A percentile compares a stretch with the other conserved stretches of the same genome.
Evolutionary conservation across 208 protist genomes (phyloP).

Genomic region (Acanthamoeba quina): DNA sequence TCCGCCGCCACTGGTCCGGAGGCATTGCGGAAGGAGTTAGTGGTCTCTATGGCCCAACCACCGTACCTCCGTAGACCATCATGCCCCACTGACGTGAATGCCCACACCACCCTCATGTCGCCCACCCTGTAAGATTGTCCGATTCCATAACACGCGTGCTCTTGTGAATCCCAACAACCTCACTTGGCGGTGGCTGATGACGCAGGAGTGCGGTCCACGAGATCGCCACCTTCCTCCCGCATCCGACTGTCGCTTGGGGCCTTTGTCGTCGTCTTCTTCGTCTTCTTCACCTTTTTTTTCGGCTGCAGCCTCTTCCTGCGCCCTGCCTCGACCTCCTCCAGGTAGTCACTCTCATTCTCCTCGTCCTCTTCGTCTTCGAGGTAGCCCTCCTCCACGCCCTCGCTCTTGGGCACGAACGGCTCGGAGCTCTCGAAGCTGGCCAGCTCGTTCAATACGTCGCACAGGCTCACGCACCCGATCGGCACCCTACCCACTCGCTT

Average conservation of each 20-base stretch:
- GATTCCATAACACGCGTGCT: no score
- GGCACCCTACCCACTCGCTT: not conserved
- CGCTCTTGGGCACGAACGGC: not conserved
- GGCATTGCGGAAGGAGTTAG: no score
- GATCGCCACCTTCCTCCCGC: not conserved
- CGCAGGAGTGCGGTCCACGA: not conserved
- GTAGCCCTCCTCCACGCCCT: constrained; percentile 44
- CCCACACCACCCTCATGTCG: no score
- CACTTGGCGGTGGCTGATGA: not conserved
- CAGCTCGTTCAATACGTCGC: constrained; percentile 62
- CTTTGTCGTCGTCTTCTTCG: not conserved
- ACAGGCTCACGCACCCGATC: constrained; percentile 60
- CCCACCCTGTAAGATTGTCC: no score
- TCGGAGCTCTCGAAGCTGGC: constrained; percentile 30
- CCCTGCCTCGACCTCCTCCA: not conserved
- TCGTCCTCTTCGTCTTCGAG: constrained; percentile 1
- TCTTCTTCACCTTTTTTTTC: constrained; percentile 9
- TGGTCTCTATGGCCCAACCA: no score
- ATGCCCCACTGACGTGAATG: no score
- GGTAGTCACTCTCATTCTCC: constrained; percentile 3
- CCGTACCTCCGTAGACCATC: no score
- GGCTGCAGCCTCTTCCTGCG: not conserved
- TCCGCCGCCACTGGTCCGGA: not conserved
- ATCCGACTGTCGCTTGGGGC: no score
- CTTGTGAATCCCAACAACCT: not conserved